phyloP scores from a whole-genome alignment of 1,139 yeast species.

The Pichia sp. region DNA sequence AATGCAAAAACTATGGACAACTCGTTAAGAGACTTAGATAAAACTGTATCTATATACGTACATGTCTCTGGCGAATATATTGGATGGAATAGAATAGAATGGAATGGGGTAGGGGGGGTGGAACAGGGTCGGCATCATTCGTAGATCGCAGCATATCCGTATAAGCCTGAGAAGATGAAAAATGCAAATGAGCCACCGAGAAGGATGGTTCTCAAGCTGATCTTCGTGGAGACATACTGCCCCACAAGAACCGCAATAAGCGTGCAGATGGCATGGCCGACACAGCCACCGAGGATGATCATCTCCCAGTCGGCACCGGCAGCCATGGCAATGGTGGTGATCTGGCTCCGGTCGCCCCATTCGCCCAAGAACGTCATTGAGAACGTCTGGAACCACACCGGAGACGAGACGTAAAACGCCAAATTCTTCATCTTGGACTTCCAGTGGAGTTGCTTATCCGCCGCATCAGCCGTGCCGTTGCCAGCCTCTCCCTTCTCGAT shows the following conservation, averaged over 20 bases:
- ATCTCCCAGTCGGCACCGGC: constrained; percentile 92
- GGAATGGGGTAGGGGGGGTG: too few relatives aligned
- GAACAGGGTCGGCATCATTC: constrained; percentile 14
- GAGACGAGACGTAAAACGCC: constrained; percentile 58
- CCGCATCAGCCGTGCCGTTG: constrained; percentile 2
- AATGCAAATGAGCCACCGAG: constrained; percentile 87
- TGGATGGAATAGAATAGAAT: too few relatives aligned
- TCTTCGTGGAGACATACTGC: constrained; percentile 77
- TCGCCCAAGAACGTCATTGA: constrained; percentile 96
- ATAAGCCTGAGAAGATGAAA: constrained; percentile 73
- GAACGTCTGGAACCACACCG: constrained; percentile 91
- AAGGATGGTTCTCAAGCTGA: constrained; percentile 88
- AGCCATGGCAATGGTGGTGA: constrained; percentile 97
- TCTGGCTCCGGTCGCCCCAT: constrained; percentile 98
- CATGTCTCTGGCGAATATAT: too few relatives aligned
- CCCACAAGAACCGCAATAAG: constrained; percentile 94
- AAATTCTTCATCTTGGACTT: constrained; percentile 18
- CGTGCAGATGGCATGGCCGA: constrained; percentile 91
- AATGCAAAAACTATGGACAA: not conserved
- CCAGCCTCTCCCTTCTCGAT: constrained; percentile 50
- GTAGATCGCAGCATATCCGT: constrained; percentile 59
- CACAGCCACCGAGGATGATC: constrained; percentile 82
- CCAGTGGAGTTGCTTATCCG: not conserved
- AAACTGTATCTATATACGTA: not conserved
- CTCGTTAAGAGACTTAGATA: not conserved